Conservation (phyloP, 305 asterid genomes). For the Fraxinus floribunda region DNA sequence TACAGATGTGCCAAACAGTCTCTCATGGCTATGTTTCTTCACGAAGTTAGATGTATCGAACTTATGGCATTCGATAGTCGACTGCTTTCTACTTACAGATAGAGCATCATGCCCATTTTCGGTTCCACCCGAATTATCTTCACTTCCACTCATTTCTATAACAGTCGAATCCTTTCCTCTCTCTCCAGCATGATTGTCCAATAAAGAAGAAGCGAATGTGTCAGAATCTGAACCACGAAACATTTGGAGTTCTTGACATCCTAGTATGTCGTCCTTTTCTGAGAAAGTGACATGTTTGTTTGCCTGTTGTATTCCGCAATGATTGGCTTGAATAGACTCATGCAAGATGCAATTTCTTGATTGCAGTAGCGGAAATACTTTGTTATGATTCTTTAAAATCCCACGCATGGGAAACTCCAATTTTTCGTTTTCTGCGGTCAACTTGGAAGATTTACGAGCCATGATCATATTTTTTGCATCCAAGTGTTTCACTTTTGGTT, state of each 20-base stretch:
- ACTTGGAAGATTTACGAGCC: constrained; percentile 27
- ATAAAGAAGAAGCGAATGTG: background rate
- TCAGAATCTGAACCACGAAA: constrained; percentile 19
- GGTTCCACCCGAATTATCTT: constrained; percentile 11
- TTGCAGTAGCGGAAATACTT: constrained; percentile 24
- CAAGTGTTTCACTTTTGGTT: constrained; percentile 27
- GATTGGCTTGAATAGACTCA: constrained; percentile 24
- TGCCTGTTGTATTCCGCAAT: background rate
- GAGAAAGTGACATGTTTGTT: constrained; percentile 47
- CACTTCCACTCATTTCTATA: constrained; percentile 31
- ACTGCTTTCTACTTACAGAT: constrained; percentile 27
- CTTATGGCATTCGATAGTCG: constrained; percentile 2
- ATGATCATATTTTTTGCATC: constrained; percentile 30
- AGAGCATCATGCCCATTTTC: constrained; percentile 34
- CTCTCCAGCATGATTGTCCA: constrained; percentile 9
- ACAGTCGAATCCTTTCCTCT: constrained; percentile 19
- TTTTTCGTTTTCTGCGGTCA: constrained; percentile 29
- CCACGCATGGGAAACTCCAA: constrained; percentile 34
- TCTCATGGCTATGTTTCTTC: constrained; percentile 27
- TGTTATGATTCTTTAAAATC: constrained; percentile 33
- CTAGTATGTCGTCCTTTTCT: constrained; percentile 36
- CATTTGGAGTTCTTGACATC: constrained; percentile 19
- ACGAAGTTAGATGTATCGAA: constrained; percentile 11
- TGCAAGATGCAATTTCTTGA: constrained; percentile 25
- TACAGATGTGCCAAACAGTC: constrained; percentile 25